Base-by-base conservation (phyloP, 169 alveolate genomes). In the Eimeria necatrix region DNA sequence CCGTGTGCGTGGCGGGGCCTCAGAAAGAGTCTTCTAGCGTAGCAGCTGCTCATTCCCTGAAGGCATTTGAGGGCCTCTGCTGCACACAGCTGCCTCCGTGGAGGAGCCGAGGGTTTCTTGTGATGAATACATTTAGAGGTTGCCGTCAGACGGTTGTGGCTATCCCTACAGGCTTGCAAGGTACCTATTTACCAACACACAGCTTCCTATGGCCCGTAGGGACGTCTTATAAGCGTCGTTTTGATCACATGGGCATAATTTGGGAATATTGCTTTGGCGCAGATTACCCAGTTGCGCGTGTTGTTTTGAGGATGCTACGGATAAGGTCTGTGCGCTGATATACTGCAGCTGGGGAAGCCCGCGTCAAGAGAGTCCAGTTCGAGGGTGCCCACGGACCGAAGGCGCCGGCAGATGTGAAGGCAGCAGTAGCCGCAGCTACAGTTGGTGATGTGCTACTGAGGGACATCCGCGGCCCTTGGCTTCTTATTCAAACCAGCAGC, bases 1-100 rank as follows among this genome's bases (percentile, higher is more conserved):
- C 61, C 46, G 64, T 76, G 20, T 81, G 90, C 90, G 90, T 81
- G 56, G 70, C 90, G n/a, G 90, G 90, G 90, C 90, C 90, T 51
- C 52, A 14, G 73, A 70, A 71, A 51, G 74, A 24, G 70, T 4
- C 74, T 3, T 70, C 26, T 16, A 16, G 52, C 4, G 20, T 20
- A 4, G 22, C 56, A 5, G 86, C 26, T 16, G 56, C 24, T 2
- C 52, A 51, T 10, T 22, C 24, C 22, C 74, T 81, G 52, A 51
- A 60, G 46, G n/a, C 87, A 22, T 76, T 76, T 20, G 73, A 26
- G 73, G 90, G 90, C 56, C 51, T 81, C 53, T 16, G 51, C 53
- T 22, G 74, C 10, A 18, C 8, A 5, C 64, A 53, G 22, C 52
- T 81, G 41, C 90, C 90, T 46, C 90, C 90, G 46, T 81, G 90